Evolutionary conservation across 352 stramenopile species (phyloP).

Genomic region (Hyaloperonospora brassicae): DNA sequence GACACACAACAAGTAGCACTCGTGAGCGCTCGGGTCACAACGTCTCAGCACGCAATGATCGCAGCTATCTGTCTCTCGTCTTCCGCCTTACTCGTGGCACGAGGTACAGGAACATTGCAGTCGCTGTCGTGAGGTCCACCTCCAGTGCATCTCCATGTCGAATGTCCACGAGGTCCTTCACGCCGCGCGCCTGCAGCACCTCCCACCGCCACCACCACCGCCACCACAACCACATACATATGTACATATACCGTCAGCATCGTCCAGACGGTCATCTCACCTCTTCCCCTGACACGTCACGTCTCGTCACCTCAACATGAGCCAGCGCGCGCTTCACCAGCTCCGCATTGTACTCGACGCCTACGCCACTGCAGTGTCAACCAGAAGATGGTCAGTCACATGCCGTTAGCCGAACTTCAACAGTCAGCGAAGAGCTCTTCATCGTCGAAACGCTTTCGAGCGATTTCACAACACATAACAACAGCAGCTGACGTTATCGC

Average conservation of each 20-base stretch:
- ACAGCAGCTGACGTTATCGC: too few species aligned
- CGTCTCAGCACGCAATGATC: too few species aligned
- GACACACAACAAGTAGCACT: conserved; percentile 2
- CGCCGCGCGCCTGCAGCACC: conserved; percentile 29
- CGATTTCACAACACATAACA: too few species aligned
- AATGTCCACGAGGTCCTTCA: conserved; percentile 46
- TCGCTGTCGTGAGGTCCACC: conserved; percentile 51
- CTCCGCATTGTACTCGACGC: conserved; percentile 68
- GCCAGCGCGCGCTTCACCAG: conserved; percentile 41
- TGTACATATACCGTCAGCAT: neutral
- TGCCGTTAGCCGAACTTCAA: too few species aligned
- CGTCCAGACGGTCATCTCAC: neutral
- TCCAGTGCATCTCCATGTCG: conserved; percentile 51
- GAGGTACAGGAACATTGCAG: conserved; percentile 75
- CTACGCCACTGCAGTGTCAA: conserved; percentile 37
- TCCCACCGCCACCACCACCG: conserved; percentile 1
- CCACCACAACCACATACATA: conserved; percentile 1
- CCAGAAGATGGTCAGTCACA: too few species aligned
- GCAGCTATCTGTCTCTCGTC: too few species aligned
- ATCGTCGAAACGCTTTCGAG: too few species aligned
- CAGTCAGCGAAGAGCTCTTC: neutral
- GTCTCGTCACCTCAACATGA: conserved; percentile 34
- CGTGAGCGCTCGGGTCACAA: conserved; percentile 1
- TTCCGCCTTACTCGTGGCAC: conserved; percentile 45
- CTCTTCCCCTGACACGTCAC: conserved; percentile 2